phyloP scores from a whole-genome alignment of 2,329 filamentous ascomycete genomes.

The Penicillium decumbens region DNA sequence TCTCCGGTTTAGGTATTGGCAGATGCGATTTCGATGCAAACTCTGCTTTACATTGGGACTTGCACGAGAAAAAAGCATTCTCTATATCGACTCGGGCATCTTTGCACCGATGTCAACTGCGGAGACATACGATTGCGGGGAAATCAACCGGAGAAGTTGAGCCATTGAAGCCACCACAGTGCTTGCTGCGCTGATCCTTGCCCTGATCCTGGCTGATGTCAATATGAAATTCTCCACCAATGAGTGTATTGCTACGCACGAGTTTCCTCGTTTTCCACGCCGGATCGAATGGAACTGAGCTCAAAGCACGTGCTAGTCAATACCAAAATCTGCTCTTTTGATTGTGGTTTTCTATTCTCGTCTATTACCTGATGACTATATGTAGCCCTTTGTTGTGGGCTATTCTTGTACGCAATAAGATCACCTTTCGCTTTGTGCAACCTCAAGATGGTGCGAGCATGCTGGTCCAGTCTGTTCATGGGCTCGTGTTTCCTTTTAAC shows the following conservation, averaged over 20 bases:
- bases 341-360: background rate
- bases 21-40: background rate
- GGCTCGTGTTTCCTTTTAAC: constrained; percentile 15
- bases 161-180: background rate
- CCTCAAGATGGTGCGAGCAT: constrained; percentile 13
- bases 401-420: background rate
- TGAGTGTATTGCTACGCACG: background rate
- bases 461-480: constrained; percentile 10
- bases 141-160: too few relatives aligned
- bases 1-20: background rate
- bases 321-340: constrained; percentile 3
- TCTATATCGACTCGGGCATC: constrained; percentile 3
- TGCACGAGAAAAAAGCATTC: background rate
- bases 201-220: constrained; percentile 2
- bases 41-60: background rate
- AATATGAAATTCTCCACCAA: constrained; percentile 15
- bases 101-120: constrained; percentile 7
- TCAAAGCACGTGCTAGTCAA: constrained; percentile 7
- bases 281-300: background rate
- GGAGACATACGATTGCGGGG: background rate
- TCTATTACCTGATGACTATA: background rate
- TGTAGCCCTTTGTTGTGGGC: background rate
- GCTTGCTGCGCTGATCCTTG: constrained; percentile 14
- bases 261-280: background rate
- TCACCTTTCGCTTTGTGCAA: background rate